Evolutionary conservation across 805 yeast species (phyloP), one percentile per base, ranked within the genome.

Genomic region (Kuraishia piskuri): DNA sequence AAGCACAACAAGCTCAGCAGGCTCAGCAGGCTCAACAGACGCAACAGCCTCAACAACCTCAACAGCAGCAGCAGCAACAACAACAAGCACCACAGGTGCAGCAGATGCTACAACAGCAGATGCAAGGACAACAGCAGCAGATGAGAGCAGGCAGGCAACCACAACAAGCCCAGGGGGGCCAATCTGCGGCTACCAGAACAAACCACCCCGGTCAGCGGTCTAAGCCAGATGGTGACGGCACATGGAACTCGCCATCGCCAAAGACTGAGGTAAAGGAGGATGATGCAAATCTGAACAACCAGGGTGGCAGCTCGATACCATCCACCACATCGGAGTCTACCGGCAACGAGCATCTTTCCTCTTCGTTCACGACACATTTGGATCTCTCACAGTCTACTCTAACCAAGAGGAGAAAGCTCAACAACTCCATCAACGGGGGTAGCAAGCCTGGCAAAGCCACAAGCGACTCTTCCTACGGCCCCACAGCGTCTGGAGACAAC

Each of bases 51-150:
- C 52, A 50, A n/a, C 46, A 44, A 17, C 46, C 17, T 8, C 46
- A 44, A n/a, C 46, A 44, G n/a, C 46, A 44, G 17, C 36, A 24
- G 19, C 31, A 22, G 20, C 46, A 36, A 37, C 51, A 7, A 5
- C 51, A 22, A 20, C 40, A 31, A 17, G 20, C 36, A 19, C 7
- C 22, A 24, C 50, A 48, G 20, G 19, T 31, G 36, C 52, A 50
- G 40, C 52, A 50, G 48, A 22, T 40, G n/a, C 48, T 40, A 17
- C 52, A 50, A 47, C 52, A 50, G 40, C 52, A 50, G 26, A 4
- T 48, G 19, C 50, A 14, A 5, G n/a, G 24, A 21, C 22, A 48
- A 14, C 50, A 48, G n/a, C 40, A 17, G 24, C 52, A 50, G 9
- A 20, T 22, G 26, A 19, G 22, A 10, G 22, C 37, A 4, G 5